Base-by-base conservation (phyloP, 1,139 yeast species). In the Yamadazyma triangularis region DNA sequence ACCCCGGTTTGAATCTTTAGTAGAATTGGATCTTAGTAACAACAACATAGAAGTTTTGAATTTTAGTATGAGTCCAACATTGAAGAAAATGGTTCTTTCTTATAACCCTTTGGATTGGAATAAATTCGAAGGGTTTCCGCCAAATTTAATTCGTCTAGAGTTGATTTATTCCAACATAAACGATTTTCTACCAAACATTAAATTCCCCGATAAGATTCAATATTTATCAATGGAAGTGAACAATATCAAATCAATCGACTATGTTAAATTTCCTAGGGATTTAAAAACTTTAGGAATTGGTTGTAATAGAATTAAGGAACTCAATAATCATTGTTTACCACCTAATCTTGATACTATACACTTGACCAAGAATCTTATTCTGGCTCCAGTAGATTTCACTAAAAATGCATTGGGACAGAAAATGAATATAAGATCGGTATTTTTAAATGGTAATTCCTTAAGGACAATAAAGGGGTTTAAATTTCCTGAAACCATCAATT, bases 61-160 rank as follows among this genome's bases (percentile, higher is more conserved):
- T 12, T 24, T 23, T 4, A 11, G 12, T 9, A n/a, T 31, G 1
- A 25, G 38, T 0, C 24, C 27, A 4, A 27, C 28, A 4, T 32
- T 55, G 13, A 32, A 29, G 13, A 33, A 32, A 13, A 32, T 55
- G 16, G 39, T 38, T 25, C 25, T 53, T n/a, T 44, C 56, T 2
- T 42, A 50, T 33, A 55, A 54, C 35, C 56, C 55, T 1, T 47
- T 53, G n/a, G 40, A 43, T 25, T 55, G 60, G 60, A 24, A 24
- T 13, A 23, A 29, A 4, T 30, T 30, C n/a, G 23, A 41, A 3
- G 19, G 19, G 13, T 44, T 45, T 18, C 51, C 56, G 18, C 12
- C 28, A 2, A 32, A 40, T 7, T 32, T 55, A 16, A 35, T 28
- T 9, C 31, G 34, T 26, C 38, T 54, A 9, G 45, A 45, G 21